These are phyloP conservation scores for Micractinium conductrix DNA, from an alignment of 139 green algal species.

Conservation along the genomic window DNA sequence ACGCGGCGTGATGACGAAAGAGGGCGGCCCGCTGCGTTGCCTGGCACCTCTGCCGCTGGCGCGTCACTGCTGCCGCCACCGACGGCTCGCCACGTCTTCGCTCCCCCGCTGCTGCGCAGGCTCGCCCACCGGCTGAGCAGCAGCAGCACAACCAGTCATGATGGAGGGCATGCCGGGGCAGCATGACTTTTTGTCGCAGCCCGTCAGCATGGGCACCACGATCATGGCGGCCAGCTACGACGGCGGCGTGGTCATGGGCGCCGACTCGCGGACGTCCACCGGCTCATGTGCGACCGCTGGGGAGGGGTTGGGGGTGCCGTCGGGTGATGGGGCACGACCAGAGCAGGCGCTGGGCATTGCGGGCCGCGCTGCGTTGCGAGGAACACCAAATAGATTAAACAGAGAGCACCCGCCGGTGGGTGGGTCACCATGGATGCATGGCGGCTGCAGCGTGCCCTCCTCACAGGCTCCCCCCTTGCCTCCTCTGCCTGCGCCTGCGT, in stretches of 20 bases:
- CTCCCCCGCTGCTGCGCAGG: neutral
- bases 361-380: too few relatives aligned
- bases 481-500: neutral
- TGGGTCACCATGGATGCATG: too few relatives aligned
- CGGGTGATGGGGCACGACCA: too few relatives aligned
- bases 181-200: neutral
- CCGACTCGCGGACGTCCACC: slow-evolving; percentile 87
- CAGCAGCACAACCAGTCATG: neutral
- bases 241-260: slow-evolving; percentile 93
- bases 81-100: neutral
- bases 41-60: neutral
- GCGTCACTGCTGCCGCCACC: neutral
- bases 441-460: too few relatives aligned
- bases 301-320: too few relatives aligned
- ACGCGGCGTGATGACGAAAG: too few relatives aligned
- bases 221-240: slow-evolving; percentile 92
- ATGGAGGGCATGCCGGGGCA: neutral
- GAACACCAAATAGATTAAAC: too few relatives aligned
- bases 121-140: neutral
- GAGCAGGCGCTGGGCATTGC: too few relatives aligned
- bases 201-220: slow-evolving; percentile 75
- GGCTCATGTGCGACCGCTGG: slow-evolving; percentile 74
- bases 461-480: too few relatives aligned
- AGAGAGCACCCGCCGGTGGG: too few relatives aligned
- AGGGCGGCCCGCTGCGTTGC: too few relatives aligned